These are phyloP conservation scores for Hypericum androsaemum DNA, from an alignment of 345 rosid species.

Conservation along the genomic window DNA sequence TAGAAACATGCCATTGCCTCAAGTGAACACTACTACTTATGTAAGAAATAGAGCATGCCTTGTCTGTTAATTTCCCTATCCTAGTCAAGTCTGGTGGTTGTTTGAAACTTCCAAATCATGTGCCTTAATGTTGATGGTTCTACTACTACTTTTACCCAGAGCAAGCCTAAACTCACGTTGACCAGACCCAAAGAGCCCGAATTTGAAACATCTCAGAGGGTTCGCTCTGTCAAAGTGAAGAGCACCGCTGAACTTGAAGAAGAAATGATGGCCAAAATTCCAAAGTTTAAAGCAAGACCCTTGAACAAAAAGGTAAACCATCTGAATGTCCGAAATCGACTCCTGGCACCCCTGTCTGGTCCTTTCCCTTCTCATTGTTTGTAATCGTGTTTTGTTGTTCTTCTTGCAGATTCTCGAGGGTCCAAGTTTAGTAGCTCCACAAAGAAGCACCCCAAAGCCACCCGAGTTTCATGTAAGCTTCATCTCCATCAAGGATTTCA, in stretches of 20 bases:
- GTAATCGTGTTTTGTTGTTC: background rate
- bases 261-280: conserved; percentile 94
- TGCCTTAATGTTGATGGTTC: conserved; percentile 13
- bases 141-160: conserved; percentile 28
- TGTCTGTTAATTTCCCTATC: too few species aligned
- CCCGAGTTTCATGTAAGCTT: conserved; percentile 74
- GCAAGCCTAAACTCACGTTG: conserved; percentile 57
- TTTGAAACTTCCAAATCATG: background rate
- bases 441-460: conserved; percentile 64
- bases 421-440: conserved; percentile 48
- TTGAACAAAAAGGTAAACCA: conserved; percentile 85
- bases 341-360: too few species aligned
- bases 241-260: conserved; percentile 91
- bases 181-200: conserved; percentile 96
- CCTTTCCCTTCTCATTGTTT: too few species aligned
- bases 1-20: conserved; percentile 57
- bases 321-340: too few species aligned
- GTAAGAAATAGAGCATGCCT: too few species aligned
- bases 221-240: conserved; percentile 64
- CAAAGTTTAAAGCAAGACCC: conserved; percentile 94
- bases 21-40: conserved; percentile 16
- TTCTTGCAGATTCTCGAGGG: conserved; percentile 59
- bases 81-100: too few species aligned
- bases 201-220: conserved; percentile 78
- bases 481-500: background rate